Base-by-base conservation (phyloP, 2,329 filamentous ascomycete species). In the Talaromyces sp. region DNA sequence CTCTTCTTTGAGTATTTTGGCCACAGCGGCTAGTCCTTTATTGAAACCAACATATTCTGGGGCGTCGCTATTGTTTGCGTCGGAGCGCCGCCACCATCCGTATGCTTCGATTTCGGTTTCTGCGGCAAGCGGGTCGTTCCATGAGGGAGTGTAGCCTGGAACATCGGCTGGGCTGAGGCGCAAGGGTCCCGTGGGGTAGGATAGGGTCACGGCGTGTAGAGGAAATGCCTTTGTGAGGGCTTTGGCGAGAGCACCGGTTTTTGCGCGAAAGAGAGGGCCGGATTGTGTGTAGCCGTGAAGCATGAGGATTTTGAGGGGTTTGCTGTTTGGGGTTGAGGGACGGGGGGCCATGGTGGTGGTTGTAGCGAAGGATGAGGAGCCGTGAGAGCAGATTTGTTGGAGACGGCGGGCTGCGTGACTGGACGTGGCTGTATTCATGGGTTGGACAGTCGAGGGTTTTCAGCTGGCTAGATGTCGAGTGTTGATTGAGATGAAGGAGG, bases 201-300 rank as follows among this genome's bases (percentile, higher is more conserved):
- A 75, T 58, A 91, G 81, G 3, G 80, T 74, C 43, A 87, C 76
- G 59, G 83, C 77, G 51, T 87, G 82, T 1, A 82, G 75, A 9
- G 85, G 83, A 64, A 97, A 89, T 29, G 85, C 78, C 71, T 96
- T 96, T 63, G 80, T 75, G 60, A 97, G 83, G 58, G 88, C 80
- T 75, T 97, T 96, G 68, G 92, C 86, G 1, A 97, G 81, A 11
- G 91, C 91, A 73, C 91, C 90, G 52, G 91, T 96, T 79, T 97
- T 97, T 74, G 88, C 85, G 72, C 86, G 88, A 84, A 97, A 97
- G 64, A 92, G 81, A 4, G 87, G 76, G 4, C 93, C 92, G 29
- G 90, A 96, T 81, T 98, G 93, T 8, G 93, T 96, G 83, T 87
- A 97, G 75, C 93, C 89, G 69, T 93, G 89, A 29, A 93, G 82